Evolutionary conservation across 768 basidiomycete genomes (phyloP).

Genomic region (Rhizopogon vinicolor): DNA sequence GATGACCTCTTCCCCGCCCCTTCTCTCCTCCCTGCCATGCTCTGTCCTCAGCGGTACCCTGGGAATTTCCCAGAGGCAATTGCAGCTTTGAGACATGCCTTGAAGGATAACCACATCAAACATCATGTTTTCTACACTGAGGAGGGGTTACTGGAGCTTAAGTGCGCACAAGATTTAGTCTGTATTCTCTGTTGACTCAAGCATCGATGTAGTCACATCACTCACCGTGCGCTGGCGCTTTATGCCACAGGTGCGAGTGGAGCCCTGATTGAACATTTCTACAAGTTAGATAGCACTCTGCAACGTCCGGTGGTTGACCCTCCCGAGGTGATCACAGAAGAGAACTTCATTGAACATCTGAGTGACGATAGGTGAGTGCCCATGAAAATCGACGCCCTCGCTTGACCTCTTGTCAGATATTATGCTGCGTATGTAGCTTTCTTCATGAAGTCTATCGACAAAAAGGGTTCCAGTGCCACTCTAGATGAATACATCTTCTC

Average conservation of each 20-base stretch:
- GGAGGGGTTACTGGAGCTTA: conserved; percentile 35
- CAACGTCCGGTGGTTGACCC: conserved; percentile 22
- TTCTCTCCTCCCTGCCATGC: not conserved
- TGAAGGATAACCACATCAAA: conserved; percentile 45
- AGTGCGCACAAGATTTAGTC: conserved; percentile 30
- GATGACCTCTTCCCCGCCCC: conserved; percentile 6
- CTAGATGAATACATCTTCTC: conserved; percentile 29
- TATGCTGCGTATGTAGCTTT: conserved; percentile 23
- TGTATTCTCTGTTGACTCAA: not conserved
- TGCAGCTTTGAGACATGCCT: conserved; percentile 19
- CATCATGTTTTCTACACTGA: conserved; percentile 49
- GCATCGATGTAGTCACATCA: conserved; percentile 15
- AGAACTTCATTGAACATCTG: conserved; percentile 20
- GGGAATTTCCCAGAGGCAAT: conserved; percentile 22
- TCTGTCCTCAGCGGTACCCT: conserved; percentile 1
- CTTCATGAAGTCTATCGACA: conserved; percentile 13
- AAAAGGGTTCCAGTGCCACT: conserved; percentile 10
- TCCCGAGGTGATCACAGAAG: conserved; percentile 18
- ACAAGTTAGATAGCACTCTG: conserved; percentile 11
- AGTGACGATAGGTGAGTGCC: conserved; percentile 19
- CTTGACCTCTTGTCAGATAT: conserved; percentile 9
- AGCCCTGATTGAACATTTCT: conserved; percentile 19
- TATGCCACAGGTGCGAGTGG: conserved; percentile 23
- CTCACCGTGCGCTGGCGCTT: conserved; percentile 25
- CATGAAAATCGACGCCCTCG: not conserved